Evolutionary conservation across 2,329 filamentous ascomycete genomes (phyloP), one percentile per base, ranked within the genome.

Genomic region (Arthrobotrys iridis): DNA sequence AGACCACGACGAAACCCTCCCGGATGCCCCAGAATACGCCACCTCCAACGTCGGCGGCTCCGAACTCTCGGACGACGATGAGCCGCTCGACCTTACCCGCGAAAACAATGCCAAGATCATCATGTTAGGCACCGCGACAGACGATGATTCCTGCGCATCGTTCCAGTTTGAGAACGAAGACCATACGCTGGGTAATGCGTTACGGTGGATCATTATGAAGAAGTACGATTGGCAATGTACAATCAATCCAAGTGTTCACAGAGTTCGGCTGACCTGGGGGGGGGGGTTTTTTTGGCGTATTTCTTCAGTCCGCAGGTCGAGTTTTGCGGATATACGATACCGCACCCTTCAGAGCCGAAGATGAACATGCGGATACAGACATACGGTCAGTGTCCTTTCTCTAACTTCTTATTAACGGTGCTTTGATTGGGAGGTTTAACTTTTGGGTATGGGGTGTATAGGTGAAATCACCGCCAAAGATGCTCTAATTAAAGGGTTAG

Each of bases 351-450:
- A 40, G 95, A 99, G 83, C 85, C 90, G 41, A 95, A 96, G 84
- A 97, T 99, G 94, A 97, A 98, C 81, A 85, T 99, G 77, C 89
- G 95, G 80, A 98, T 99, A 77, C 95, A 99, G 83, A 99, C 94
- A 78, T 98, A 95, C 80, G 92, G 94, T 97, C 85, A 81, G 89
- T 83, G 15, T 46, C 35, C 40, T 15, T n/a, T n/a, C 52, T 28
- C 18, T n/a, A n/a, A n/a, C 30, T 1, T 20, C 26, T 15, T 24
- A 46, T 77, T 50, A 6, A 1, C 28, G 8, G 33, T 15, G 2
- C 13, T 8, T 55, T 35, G 15, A 55, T 18, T 28, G 28, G 24
- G 24, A 24, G 11, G 20, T 4, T 26, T 58, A 30, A 35, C 10
- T 11, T 30, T 46, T 46, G 11, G 37, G 15, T 50, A 37, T 63